Base-by-base conservation (phyloP, 106 monocot species). In the Narthecium ossifragum region DNA sequence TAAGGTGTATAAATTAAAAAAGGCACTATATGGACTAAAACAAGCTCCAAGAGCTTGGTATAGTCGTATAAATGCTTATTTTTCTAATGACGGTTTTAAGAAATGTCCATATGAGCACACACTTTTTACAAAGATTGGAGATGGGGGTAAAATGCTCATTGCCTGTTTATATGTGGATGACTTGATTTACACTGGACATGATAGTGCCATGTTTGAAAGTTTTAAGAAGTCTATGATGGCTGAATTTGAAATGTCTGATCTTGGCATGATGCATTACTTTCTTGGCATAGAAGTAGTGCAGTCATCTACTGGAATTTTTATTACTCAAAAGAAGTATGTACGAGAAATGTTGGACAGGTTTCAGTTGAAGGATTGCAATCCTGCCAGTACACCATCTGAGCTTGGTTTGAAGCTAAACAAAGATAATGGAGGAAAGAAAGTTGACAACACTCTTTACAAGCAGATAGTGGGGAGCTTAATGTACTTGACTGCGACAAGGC, bases 111-210 rank as follows among this genome's bases (percentile, higher is more conserved):
- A 39, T 66, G 51, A 73, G 39, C 66, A 58, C 43, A 53, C 41
- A 26, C 29, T 73, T n/a, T 73, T 52, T 29, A 40, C 25, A 12
- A 73, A 60, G 18, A 10, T 18, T 17, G 29, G 21, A 17, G 59
- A 31, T 60, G 8, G 13, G 13, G 31, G 37, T 6, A 38, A 64
- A 8, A 47, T 51, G 23, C 34, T 65, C 11, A 36, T 58, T 21
- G 48, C 40, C 1, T 48, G 47, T 8, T 47, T 65, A 34, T 59
- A 72, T 64, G 72, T 64, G 11, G 64, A 64, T 72, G 64, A 72
- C 21, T 5, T 66, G 4, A 65, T 65, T 3, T 60, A 32, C 26
- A 66, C 45, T 26, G 41, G 59, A 38, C 59, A 60, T 69, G 26
- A 38, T 60, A 27, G 7, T n/a, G 25, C 3, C 12, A 20, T 69